Base-by-base conservation (phyloP, 2,329 filamentous ascomycete species). In the Aspergillus ochraceus region DNA sequence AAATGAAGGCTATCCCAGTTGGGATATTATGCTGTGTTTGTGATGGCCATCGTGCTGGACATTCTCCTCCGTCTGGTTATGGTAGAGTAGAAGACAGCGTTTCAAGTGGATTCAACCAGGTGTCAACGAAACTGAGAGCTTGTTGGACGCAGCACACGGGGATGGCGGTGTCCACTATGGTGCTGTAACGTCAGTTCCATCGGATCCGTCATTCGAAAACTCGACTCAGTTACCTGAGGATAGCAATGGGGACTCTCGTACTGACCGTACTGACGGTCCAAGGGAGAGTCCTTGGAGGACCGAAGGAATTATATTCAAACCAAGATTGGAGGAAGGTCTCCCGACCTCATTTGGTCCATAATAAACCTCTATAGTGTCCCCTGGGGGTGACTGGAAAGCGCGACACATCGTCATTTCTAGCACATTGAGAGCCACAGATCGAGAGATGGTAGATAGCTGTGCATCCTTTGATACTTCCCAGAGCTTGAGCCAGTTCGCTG, bases 1-100 rank as follows among this genome's bases (percentile, higher is more conserved):
- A 32, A 11, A 55, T 32, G 8, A 36, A 70, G 71, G 1, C 66
- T 70, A 36, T 66, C 65, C 24, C 61, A 63, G 51, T 63, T 67
- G 11, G 67, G 70, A 19, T 71, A 71, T 54, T 64, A 75, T 64
- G 68, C 70, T 1, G 70, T 74, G 4, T 75, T 73, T 58, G 60
- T 63, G 3, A 62, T 74, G 36, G 71, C 73, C 1, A 66, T 84
- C n/a, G 81, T 74, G 0, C 68, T 89, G 9, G 87, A 89, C 68
- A 84, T 89, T 55, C 60, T 83, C 17, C 82, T 89, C 79, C 82
- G 87, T 17, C 68, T 86, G 2, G 69, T 86, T 2, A 80, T 90
- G 65, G 80, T 89, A 19, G 87, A 89, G 71, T 59, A 58, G 14
- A 63, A 64, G 45, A 64, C 49, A 17, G 66, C 61, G 8, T n/a